phyloP scores from a whole-genome alignment of 164 flowering plant genomes.

The Magnolia kwangsiensis region DNA sequence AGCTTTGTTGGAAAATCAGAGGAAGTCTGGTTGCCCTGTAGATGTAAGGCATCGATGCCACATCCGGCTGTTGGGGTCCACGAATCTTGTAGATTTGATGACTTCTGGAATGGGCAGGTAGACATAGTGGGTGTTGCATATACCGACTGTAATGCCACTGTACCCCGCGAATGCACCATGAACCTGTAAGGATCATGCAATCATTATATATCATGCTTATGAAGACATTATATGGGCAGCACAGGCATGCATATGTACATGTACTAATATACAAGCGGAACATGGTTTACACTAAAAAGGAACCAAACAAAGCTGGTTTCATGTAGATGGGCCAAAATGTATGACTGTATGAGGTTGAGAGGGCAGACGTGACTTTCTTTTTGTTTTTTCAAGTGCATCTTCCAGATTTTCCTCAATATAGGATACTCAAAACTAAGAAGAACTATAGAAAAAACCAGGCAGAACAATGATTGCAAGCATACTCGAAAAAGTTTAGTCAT shows the following conservation, averaged over 20 bases:
- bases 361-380: not conserved
- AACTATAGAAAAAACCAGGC: not conserved
- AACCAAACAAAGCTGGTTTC: not conserved
- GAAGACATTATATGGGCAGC: not conserved
- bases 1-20: constrained; percentile 6
- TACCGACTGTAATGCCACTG: constrained; percentile 48
- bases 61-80: constrained; percentile 50
- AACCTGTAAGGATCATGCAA: constrained; percentile 29
- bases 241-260: not conserved
- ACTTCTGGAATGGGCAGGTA: constrained; percentile 50
- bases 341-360: not conserved
- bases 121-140: constrained; percentile 48
- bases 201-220: not conserved
- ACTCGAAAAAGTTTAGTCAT: too few species aligned
- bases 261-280: not conserved
- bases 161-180: constrained; percentile 57
- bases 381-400: not conserved
- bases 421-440: not conserved
- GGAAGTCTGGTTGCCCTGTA: constrained; percentile 54
- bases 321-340: not conserved
- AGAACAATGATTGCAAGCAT: too few species aligned
- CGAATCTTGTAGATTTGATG: constrained; percentile 36
- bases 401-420: not conserved
- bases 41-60: constrained; percentile 55
- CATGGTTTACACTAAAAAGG: not conserved